Conservation (phyloP, 345 rosid species). For the Lepidium africanum region DNA sequence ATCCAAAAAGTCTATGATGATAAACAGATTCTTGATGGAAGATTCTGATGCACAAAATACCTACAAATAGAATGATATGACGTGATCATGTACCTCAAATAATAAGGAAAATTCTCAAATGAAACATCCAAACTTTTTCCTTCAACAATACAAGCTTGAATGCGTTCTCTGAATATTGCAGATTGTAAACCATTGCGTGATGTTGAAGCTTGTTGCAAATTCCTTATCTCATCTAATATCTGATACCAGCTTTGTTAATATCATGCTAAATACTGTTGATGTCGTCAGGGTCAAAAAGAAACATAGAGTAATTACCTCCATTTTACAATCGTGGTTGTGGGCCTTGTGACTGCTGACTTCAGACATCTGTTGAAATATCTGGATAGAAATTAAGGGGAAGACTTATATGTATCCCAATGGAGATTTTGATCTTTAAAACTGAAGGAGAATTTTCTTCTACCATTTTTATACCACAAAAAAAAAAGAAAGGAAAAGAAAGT, state of each 20-base stretch:
- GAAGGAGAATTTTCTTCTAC: neutral
- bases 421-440: neutral
- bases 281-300: slow-evolving; percentile 52
- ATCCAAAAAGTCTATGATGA: neutral
- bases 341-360: slow-evolving; percentile 38
- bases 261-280: slow-evolving; percentile 20
- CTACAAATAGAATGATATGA: neutral
- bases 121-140: slow-evolving; percentile 64
- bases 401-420: slow-evolving; percentile 1
- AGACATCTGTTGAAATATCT: slow-evolving; percentile 71
- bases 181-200: slow-evolving; percentile 42
- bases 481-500: neutral
- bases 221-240: slow-evolving; percentile 70
- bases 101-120: slow-evolving; percentile 77
- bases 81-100: slow-evolving; percentile 51
- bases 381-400: neutral
- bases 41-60: neutral
- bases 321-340: slow-evolving; percentile 53
- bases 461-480: neutral
- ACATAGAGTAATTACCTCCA: slow-evolving; percentile 66
- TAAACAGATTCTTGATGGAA: neutral
- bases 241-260: slow-evolving; percentile 44
- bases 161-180: slow-evolving; percentile 53
- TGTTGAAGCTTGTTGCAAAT: slow-evolving; percentile 54
- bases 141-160: slow-evolving; percentile 71